Percentiles rank a stretch among this genome's conserved stretches.
phyloP scores from a whole-genome alignment of 768 basidiomycete species.

The Tricholomella constricta region DNA sequence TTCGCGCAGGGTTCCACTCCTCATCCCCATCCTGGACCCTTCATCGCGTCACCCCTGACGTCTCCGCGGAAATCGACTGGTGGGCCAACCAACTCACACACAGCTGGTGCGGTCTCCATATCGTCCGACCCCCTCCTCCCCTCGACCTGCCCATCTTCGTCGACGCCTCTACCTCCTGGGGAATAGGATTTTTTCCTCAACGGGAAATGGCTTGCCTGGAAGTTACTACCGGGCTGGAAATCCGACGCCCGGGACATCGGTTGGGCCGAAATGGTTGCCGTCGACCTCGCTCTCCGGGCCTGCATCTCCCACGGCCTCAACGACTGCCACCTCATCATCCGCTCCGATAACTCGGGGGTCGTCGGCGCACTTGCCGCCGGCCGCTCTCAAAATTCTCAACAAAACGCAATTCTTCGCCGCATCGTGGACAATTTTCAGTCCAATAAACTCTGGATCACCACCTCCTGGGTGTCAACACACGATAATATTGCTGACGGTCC shows the following conservation, averaged over 20 bases:
- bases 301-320: constrained; percentile 21
- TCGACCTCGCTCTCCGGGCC: constrained; percentile 36
- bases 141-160: constrained; percentile 25
- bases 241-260: constrained; percentile 32
- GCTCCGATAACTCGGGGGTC: constrained; percentile 39
- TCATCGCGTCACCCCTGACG: constrained; percentile 13
- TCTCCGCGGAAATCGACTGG: constrained; percentile 27
- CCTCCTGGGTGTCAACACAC: constrained; percentile 25
- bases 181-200: too few relatives aligned
- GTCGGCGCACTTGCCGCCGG: constrained; percentile 25
- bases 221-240: constrained; percentile 27
- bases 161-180: constrained; percentile 28
- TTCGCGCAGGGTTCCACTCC: constrained; percentile 25
- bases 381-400: constrained; percentile 26
- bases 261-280: constrained; percentile 46
- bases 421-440: constrained; percentile 24
- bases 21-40: constrained; percentile 10
- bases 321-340: constrained; percentile 29
- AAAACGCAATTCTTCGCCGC: constrained; percentile 27
- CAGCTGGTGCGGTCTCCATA: constrained; percentile 12
- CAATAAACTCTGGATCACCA: constrained; percentile 26
- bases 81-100: constrained; percentile 17
- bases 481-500: constrained; percentile 13
- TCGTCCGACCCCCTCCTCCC: background rate
- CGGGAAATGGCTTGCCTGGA: constrained; percentile 35